Percentiles rank a stretch among this genome's conserved stretches.
Conservation (phyloP, 148 eudicot genomes). For the Hydrangea macrophylla region DNA sequence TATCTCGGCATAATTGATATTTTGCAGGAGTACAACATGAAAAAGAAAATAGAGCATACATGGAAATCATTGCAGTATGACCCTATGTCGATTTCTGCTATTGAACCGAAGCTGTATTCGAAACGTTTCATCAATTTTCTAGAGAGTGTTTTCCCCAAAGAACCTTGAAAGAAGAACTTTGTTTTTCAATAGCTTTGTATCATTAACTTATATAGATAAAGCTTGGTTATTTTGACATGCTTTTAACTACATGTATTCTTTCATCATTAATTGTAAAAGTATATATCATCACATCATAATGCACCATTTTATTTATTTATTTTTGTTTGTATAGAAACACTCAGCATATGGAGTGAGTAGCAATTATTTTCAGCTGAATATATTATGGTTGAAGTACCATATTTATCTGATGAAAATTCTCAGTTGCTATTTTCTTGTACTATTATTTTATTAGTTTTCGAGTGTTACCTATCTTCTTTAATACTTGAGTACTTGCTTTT, state of each 20-base stretch:
- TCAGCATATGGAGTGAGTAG: neutral
- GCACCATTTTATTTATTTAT: no score
- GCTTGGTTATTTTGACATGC: neutral
- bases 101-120: conserved; percentile 68
- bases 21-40: conserved; percentile 78
- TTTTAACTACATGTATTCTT: conserved; percentile 11
- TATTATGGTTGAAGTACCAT: no score
- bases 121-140: conserved; percentile 65
- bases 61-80: conserved; percentile 61
- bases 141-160: conserved; percentile 65
- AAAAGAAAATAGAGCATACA: conserved; percentile 72
- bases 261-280: neutral
- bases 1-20: conserved; percentile 94
- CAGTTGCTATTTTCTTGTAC: no score
- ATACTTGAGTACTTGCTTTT: no score
- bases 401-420: no score
- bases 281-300: neutral
- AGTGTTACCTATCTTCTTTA: no score
- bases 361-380: no score
- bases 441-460: no score
- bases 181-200: neutral
- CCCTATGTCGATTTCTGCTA: conserved; percentile 67
- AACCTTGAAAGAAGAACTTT: conserved; percentile 13
- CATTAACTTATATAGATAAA: neutral
- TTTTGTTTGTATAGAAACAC: conserved; percentile 7